Percentiles rank a stretch among this genome's conserved stretches.
Conservation (phyloP, 495 filamentous ascomycete species). For the Trichocladium antarcticum region DNA sequence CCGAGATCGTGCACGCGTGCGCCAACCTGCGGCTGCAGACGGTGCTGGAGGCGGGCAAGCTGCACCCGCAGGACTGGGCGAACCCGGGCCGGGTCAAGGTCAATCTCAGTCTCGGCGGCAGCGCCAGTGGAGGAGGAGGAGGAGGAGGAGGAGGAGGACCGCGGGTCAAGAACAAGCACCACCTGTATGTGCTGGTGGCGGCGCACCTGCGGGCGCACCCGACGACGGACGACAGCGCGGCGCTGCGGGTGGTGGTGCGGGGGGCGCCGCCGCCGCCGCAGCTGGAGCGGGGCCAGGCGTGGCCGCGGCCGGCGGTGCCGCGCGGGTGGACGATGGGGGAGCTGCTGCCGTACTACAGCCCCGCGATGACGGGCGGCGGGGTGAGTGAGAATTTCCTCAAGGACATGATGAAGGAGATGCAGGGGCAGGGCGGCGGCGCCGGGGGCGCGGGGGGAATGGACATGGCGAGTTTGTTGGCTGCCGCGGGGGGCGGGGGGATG, state of each 20-base stretch:
- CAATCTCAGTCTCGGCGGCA: slow-evolving; percentile 34
- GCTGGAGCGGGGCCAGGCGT: slow-evolving; percentile 47
- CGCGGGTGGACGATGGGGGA: slow-evolving; percentile 84
- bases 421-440: slow-evolving; percentile 40
- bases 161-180: slow-evolving; percentile 73
- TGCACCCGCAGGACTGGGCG: slow-evolving; percentile 93
- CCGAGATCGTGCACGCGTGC: slow-evolving; percentile 80
- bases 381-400: slow-evolving; percentile 94
- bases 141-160: not conserved
- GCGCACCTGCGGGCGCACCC: slow-evolving; percentile 65
- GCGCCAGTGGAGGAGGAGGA: slow-evolving; percentile 3
- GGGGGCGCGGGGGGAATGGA: slow-evolving; percentile 26
- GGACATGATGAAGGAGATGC: slow-evolving; percentile 97
- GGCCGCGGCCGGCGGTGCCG: slow-evolving; percentile 63
- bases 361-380: slow-evolving; percentile 83
- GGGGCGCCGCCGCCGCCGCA: slow-evolving; percentile 33
- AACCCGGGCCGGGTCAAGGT: slow-evolving; percentile 88
- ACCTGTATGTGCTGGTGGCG: slow-evolving; percentile 69
- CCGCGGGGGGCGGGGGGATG: slow-evolving; percentile 22
- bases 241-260: slow-evolving; percentile 58
- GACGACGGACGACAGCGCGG: slow-evolving; percentile 52
- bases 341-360: slow-evolving; percentile 73
- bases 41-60: slow-evolving; percentile 81
- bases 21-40: slow-evolving; percentile 58
- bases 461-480: slow-evolving; percentile 37